Percentiles rank a stretch among this genome's conserved stretches.
phyloP scores from a whole-genome alignment of 371 early-diverging fungal genomes.

The Sporodiniella umbellata region DNA sequence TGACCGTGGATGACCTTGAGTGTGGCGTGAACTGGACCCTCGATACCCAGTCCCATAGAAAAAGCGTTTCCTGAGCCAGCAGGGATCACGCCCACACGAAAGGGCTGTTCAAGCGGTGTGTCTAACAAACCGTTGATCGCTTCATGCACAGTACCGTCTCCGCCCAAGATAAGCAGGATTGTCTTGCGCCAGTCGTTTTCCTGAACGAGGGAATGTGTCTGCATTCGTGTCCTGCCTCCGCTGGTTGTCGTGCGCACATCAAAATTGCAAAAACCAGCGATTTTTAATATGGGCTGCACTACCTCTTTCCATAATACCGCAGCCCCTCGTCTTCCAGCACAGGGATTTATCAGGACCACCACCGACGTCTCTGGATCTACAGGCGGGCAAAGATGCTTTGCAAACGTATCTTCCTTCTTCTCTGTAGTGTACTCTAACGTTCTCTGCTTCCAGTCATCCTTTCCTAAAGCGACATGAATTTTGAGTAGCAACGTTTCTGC shows the following conservation, averaged over 20 bases:
- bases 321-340: constrained; percentile 15
- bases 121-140: constrained; percentile 37
- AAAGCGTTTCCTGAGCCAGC: constrained; percentile 47
- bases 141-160: constrained; percentile 50
- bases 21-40: constrained; percentile 28
- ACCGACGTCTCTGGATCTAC: neutral
- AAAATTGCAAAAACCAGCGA: constrained; percentile 20
- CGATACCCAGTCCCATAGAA: constrained; percentile 30
- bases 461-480: neutral
- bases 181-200: neutral
- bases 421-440: neutral
- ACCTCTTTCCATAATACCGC: constrained; percentile 8
- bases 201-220: neutral
- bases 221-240: constrained; percentile 10
- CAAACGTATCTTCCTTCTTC: too few species aligned
- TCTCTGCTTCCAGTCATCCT: neutral
- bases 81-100: constrained; percentile 39
- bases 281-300: constrained; percentile 23
- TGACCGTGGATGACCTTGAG: constrained; percentile 31
- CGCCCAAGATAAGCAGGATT: constrained; percentile 38
- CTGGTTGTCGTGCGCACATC: too few species aligned
- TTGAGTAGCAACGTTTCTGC: neutral
- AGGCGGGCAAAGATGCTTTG: too few species aligned
- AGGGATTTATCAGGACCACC: constrained; percentile 19
- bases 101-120: neutral